A percentile compares a stretch with the other conserved stretches of the same genome.
Conservation (phyloP, 2,329 filamentous ascomycete species). For the Atkinsonella texensis region DNA sequence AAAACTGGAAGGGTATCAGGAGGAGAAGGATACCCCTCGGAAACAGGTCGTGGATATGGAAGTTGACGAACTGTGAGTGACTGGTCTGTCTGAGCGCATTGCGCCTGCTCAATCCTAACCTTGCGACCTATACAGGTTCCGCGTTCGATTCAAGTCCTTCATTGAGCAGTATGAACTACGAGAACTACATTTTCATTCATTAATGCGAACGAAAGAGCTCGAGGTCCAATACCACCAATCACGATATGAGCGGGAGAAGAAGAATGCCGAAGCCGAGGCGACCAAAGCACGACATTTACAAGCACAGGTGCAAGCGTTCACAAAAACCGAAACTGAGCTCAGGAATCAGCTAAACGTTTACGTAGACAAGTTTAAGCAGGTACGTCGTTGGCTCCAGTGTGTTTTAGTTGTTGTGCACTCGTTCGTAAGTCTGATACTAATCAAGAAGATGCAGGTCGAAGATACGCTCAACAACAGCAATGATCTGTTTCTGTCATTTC, state of each 20-base stretch:
- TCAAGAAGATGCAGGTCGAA: constrained; percentile 57
- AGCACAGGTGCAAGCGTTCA: constrained; percentile 85
- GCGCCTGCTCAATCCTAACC: constrained; percentile 6
- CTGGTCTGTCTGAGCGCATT: constrained; percentile 7
- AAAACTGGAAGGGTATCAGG: constrained; percentile 80
- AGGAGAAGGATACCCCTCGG: constrained; percentile 72
- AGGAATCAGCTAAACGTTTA: constrained; percentile 95
- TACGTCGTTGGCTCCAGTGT: constrained; percentile 30
- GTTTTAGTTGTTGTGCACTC: background rate
- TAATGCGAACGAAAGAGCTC: constrained; percentile 87
- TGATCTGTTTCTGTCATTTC: constrained; percentile 90
- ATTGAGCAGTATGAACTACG: constrained; percentile 95
- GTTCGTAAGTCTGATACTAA: background rate
- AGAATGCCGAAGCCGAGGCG: constrained; percentile 71
- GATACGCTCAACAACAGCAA: constrained; percentile 98
- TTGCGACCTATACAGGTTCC: constrained; percentile 45
- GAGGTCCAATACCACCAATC: constrained; percentile 89
- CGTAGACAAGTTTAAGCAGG: constrained; percentile 99
- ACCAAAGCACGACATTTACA: constrained; percentile 75
- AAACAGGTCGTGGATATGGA: constrained; percentile 75
- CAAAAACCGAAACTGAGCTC: constrained; percentile 88
- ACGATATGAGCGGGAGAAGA: constrained; percentile 80
- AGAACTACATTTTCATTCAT: constrained; percentile 84
- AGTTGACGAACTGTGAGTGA: constrained; percentile 69
- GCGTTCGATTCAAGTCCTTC: constrained; percentile 82